Evolutionary conservation across 164 flowering plant species (phyloP).

Genomic region (Stephania japonica): DNA sequence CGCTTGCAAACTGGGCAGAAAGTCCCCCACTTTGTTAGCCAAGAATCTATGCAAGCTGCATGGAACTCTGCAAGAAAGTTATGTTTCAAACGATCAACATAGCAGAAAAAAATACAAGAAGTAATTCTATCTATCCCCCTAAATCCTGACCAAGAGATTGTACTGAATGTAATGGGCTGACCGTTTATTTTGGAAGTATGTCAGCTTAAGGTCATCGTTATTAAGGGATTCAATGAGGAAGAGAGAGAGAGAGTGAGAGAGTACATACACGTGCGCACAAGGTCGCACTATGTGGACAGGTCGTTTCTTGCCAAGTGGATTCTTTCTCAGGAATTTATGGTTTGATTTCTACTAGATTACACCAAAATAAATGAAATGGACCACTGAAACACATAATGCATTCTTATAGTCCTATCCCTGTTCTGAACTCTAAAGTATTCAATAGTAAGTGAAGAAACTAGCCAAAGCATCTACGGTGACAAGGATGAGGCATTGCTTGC

Average conservation of each 20-base stretch:
- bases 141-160: background rate
- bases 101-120: background rate
- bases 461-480: too few species aligned
- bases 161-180: background rate
- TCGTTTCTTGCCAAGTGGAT: background rate
- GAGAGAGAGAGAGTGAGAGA: too few species aligned
- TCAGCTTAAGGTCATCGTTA: too few species aligned
- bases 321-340: background rate
- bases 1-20: constrained; percentile 68
- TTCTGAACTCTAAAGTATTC: background rate
- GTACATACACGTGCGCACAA: background rate
- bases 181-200: too few species aligned
- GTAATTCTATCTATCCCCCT: background rate
- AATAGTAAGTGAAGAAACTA: too few species aligned
- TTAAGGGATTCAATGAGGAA: too few species aligned
- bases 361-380: background rate
- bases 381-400: background rate
- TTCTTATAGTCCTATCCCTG: background rate
- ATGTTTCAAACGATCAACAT: background rate
- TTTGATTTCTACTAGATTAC: background rate
- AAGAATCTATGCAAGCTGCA: constrained; percentile 47
- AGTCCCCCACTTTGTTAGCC: constrained; percentile 67
- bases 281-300: too few species aligned
- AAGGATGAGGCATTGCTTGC: too few species aligned
- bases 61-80: constrained; percentile 45